Evolutionary conservation across 83 land plant genomes (phyloP), one percentile per base, ranked within the genome.

Genomic region (Larix sibirica): DNA sequence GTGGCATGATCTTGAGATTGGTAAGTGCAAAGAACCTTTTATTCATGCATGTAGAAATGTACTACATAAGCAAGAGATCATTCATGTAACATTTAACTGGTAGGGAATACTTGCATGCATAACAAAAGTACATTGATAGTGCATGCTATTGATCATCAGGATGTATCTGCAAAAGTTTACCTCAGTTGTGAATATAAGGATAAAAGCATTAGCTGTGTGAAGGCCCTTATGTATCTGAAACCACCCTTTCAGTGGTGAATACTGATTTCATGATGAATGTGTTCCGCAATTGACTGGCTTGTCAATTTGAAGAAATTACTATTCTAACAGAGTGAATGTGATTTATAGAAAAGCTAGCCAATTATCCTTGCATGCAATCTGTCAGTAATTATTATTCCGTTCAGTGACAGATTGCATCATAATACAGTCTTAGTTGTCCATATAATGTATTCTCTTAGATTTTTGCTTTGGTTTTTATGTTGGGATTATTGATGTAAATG

Each of bases 1-100:
- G 1, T 92, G 94, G 92, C 94, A 92, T 81, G 94, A 92, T 84
- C 64, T 92, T 42, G 92, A 92, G 81, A 92, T 92, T 59, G 94
- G 94, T 92, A 79, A 44, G 66, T 23, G 24, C 56, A 9, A 50
- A 50, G 13, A 50, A 50, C 77, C 77, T 42, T 4, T 23, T 6
- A 3, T 20, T 2, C 21, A 5, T 70, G 50, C 47, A 5, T 16
- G 1, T 70, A 36, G 33, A 68, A 13, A 67, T 38, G 54, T n/a
- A 42, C 17, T 36, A 7, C 44, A 18, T 38, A 40, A 42, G 6
- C 17, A 71, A 44, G 17, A 4, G 24, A 13, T 73, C 13, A 42
- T 73, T 21, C 23, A 0, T 17, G 54, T 42, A 7, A 24, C 56
- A 42, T 10, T 40, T n/a, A 73, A 42, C 47, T 18, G 18, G 18